Percentiles rank a stretch among this genome's conserved stretches.
phyloP scores from a whole-genome alignment of 768 basidiomycete species.

The Panus rudis region DNA sequence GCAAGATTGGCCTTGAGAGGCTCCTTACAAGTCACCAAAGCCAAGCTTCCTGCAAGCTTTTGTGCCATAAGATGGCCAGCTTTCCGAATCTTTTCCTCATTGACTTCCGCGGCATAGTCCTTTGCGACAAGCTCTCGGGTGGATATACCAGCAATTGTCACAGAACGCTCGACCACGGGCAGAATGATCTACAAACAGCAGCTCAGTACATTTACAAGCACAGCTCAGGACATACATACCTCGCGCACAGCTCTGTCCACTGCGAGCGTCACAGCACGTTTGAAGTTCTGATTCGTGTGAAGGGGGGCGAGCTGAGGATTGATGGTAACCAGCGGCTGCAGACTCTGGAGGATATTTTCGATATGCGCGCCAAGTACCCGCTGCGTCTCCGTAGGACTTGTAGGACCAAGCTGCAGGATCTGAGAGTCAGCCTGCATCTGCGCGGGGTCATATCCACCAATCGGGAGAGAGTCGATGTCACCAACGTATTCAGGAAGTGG shows the following conservation, averaged over 20 bases:
- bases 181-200: slow-evolving; percentile 68
- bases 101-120: slow-evolving; percentile 90
- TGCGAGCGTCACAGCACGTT: slow-evolving; percentile 83
- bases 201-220: slow-evolving; percentile 1
- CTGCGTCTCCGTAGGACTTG: slow-evolving; percentile 56
- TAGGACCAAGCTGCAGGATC: slow-evolving; percentile 52
- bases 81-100: slow-evolving; percentile 84
- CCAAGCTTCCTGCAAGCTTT: slow-evolving; percentile 92
- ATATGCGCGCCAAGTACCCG: slow-evolving; percentile 70
- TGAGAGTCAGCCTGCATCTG: slow-evolving; percentile 49
- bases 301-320: slow-evolving; percentile 69
- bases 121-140: slow-evolving; percentile 92
- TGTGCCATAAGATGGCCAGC: slow-evolving; percentile 96
- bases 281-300: slow-evolving; percentile 76
- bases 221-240: slow-evolving; percentile 35
- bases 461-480: slow-evolving; percentile 74
- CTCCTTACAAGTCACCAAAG: slow-evolving; percentile 97
- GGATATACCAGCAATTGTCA: slow-evolving; percentile 97
- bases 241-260: slow-evolving; percentile 94
- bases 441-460: slow-evolving; percentile 59
- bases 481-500: slow-evolving; percentile 71
- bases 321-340: slow-evolving; percentile 72
- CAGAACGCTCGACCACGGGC: slow-evolving; percentile 95
- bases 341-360: slow-evolving; percentile 66
- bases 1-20: slow-evolving; percentile 89